phyloP scores from a whole-genome alignment of 495 filamentous ascomycete species.

The Hypoxylon fuscum region DNA sequence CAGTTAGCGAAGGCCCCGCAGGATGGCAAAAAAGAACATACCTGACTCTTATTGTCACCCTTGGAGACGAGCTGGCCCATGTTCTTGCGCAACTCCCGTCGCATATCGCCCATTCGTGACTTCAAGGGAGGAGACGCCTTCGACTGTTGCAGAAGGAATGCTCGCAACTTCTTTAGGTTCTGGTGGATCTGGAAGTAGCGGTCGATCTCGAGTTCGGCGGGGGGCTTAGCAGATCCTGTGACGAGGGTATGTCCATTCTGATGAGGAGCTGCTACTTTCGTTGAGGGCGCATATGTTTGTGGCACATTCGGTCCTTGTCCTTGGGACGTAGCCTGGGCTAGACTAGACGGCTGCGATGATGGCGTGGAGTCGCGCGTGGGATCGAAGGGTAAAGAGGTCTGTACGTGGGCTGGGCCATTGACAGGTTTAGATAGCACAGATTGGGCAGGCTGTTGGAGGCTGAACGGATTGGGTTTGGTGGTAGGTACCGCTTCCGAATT shows the following conservation, averaged over 20 bases:
- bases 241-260: constrained; percentile 12
- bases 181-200: constrained; percentile 76
- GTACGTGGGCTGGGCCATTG: constrained; percentile 18
- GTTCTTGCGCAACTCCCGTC: constrained; percentile 73
- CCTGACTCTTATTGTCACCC: constrained; percentile 67
- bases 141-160: constrained; percentile 61
- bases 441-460: constrained; percentile 14
- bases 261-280: constrained; percentile 1
- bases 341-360: neutral
- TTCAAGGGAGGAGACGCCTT: constrained; percentile 62
- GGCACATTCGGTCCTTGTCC: constrained; percentile 2
- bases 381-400: too few relatives aligned
- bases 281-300: constrained; percentile 16
- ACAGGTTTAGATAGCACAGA: constrained; percentile 12
- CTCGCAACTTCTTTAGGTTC: constrained; percentile 75
- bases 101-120: constrained; percentile 73
- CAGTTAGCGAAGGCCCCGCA: constrained; percentile 12
- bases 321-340: neutral
- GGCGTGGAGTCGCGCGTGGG: too few relatives aligned
- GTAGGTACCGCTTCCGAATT: neutral
- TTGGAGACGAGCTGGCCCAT: constrained; percentile 78
- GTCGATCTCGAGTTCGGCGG: constrained; percentile 46
- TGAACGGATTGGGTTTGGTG: constrained; percentile 3
- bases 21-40: constrained; percentile 44
- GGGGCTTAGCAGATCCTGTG: neutral